A percentile compares a stretch with the other conserved stretches of the same genome.
These are phyloP conservation scores for Suillus sp. DNA, from an alignment of 768 basidiomycete species.

Conservation along the genomic window DNA sequence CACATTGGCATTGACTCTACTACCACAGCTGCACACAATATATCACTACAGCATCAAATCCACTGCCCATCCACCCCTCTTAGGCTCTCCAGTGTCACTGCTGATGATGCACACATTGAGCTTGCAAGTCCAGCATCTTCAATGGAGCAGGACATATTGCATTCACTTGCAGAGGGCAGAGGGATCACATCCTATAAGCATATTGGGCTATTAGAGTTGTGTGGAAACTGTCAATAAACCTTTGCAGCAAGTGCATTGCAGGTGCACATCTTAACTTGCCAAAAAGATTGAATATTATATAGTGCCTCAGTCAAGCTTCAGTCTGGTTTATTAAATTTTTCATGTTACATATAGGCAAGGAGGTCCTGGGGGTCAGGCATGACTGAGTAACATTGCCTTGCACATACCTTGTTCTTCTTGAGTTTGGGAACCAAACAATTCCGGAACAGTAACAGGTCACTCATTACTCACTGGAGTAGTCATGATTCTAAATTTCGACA, in stretches of 20 bases:
- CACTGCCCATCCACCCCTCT: not conserved
- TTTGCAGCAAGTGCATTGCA: not conserved
- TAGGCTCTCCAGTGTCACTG: not conserved
- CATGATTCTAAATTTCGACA: too few relatives aligned
- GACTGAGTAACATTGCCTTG: too few relatives aligned
- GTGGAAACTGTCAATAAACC: not conserved
- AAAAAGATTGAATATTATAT: not conserved
- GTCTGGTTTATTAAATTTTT: not conserved
- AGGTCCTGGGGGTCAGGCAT: too few relatives aligned
- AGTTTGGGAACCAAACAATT: too few relatives aligned
- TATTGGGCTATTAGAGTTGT: not conserved
- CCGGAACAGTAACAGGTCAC: too few relatives aligned
- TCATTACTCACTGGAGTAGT: too few relatives aligned
- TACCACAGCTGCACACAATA: not conserved
- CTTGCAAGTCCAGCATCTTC: not conserved
- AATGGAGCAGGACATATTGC: not conserved
- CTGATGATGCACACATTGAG: not conserved
- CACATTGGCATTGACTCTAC: not conserved
- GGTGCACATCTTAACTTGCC: not conserved
- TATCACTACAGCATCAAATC: constrained; percentile 1
- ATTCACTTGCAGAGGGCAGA: not conserved
- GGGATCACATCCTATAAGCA: not conserved
- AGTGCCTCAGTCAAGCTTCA: too few relatives aligned
- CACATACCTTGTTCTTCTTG: too few relatives aligned
- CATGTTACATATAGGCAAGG: not conserved